Base-by-base conservation (phyloP, 176 grass and related monocot genomes). In the Aegilops sharonensis region DNA sequence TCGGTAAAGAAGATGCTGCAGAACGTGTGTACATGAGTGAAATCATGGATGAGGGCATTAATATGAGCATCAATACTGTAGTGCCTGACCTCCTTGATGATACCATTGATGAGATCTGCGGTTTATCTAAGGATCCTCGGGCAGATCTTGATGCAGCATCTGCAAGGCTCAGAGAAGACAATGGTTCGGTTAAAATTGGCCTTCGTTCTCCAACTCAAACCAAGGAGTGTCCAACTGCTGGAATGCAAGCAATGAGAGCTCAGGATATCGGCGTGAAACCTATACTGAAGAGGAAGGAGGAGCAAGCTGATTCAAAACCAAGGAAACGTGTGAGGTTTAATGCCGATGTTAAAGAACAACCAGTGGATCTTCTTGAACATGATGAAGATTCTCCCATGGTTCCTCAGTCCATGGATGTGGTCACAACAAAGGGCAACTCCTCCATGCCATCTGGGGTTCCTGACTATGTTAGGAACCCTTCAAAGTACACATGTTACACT, bases 1-100 rank as follows among this genome's bases (percentile, higher is more conserved):
- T 94, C 11, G 94, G 92, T 57, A 78, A 73, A 84, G 87, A 94
- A 60, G 81, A 86, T 79, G 85, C 77, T 36, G 72, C 79, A 47
- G 94, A 97, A 27, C 87, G 97, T 29, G 80, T 99, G 11, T 99
- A 99, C 82, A 99, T 99, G 97, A 93, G 87, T 42, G 88, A 96
- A 86, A 87, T 99, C 47, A 97, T 89, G 85, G 92, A 91, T 79
- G 89, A 89, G 29, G 90, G 92, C 40, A 95, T 91, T 59, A 86
- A 91, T 78, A 93, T 99, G 87, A 97, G 90, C 50, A 91, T 97
- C 77, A 90, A 97, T 67, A 90, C 83, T 43, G 91, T 93, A 64
- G 85, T 94, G 35, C 94, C 94, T 75, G 97, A 97, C 79, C 90
- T 91, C 52, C 88, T 92, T 81, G 94, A 97, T 86, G 90, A 94